A percentile compares a stretch with the other conserved stretches of the same genome.
Evolutionary conservation across 2,329 filamentous ascomycete genomes (phyloP).

Genomic region (Diaporthe capsici): DNA sequence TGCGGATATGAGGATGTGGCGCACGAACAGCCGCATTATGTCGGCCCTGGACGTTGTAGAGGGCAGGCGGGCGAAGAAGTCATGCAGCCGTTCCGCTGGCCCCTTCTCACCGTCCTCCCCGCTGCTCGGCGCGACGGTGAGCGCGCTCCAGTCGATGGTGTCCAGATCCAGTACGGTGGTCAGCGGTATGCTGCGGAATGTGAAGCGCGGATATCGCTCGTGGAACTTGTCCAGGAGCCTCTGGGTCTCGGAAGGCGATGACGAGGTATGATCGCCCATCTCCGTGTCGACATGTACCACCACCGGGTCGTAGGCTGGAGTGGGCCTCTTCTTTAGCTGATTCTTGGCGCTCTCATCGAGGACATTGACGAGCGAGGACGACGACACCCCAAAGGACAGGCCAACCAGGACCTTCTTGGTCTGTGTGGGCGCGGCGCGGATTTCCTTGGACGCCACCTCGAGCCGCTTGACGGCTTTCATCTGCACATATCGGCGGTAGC

Average conservation of each 20-base stretch:
- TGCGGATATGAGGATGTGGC: constrained; percentile 77
- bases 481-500: constrained; percentile 83
- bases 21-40: constrained; percentile 77
- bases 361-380: constrained; percentile 81
- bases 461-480: constrained; percentile 85
- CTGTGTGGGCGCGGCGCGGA: constrained; percentile 53
- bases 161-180: constrained; percentile 69
- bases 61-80: constrained; percentile 72
- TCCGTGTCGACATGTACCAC: constrained; percentile 69
- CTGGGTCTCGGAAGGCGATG: constrained; percentile 52
- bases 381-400: constrained; percentile 87
- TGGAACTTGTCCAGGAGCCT: constrained; percentile 67
- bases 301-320: constrained; percentile 77
- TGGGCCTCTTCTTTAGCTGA: constrained; percentile 75
- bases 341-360: constrained; percentile 78
- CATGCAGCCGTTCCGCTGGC: constrained; percentile 62
- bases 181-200: constrained; percentile 75
- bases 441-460: constrained; percentile 65
- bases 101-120: constrained; percentile 34
- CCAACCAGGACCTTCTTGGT: constrained; percentile 76
- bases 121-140: constrained; percentile 51
- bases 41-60: constrained; percentile 85
- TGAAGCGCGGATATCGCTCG: constrained; percentile 74
- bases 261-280: constrained; percentile 49
- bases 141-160: constrained; percentile 67